Conservation (phyloP, 495 filamentous ascomycete species). For the Neurospora sp. region DNA sequence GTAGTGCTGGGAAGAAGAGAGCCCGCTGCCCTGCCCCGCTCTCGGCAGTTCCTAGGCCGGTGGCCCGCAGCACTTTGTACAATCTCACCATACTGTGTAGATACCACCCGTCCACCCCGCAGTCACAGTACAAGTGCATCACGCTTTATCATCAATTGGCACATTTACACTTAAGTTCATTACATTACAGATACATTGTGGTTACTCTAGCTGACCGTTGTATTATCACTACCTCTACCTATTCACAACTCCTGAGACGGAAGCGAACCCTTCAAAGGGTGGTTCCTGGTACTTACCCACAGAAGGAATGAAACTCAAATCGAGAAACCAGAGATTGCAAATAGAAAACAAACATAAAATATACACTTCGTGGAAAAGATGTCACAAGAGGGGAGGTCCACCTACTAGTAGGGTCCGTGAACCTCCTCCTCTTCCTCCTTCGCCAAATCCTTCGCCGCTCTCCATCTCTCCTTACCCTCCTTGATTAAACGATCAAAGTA, state of each 20-base stretch:
- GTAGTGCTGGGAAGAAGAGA: not conserved
- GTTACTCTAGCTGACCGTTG: not conserved
- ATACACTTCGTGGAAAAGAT: not conserved
- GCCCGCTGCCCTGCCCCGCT: not conserved
- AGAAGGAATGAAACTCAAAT: not conserved
- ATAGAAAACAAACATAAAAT: not conserved
- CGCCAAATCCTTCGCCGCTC: not conserved
- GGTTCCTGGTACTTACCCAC: not conserved
- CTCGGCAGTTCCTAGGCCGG: not conserved
- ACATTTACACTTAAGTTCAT: not conserved
- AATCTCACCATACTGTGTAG: not conserved
- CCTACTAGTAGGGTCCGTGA: not conserved
- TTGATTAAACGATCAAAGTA: not conserved
- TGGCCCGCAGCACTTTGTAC: not conserved
- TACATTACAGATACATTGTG: no score
- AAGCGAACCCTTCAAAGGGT: not conserved
- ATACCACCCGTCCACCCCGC: not conserved
- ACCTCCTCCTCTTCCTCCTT: not conserved
- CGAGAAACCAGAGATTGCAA: not conserved
- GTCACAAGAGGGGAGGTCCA: not conserved
- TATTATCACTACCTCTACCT: not conserved
- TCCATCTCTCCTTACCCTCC: not conserved
- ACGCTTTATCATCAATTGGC: not conserved
- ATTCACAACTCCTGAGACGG: not conserved
- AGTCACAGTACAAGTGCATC: not conserved